These are phyloP conservation scores for Cunninghamia lanceolata DNA, from an alignment of 75 land plant species.

Conservation along the genomic window DNA sequence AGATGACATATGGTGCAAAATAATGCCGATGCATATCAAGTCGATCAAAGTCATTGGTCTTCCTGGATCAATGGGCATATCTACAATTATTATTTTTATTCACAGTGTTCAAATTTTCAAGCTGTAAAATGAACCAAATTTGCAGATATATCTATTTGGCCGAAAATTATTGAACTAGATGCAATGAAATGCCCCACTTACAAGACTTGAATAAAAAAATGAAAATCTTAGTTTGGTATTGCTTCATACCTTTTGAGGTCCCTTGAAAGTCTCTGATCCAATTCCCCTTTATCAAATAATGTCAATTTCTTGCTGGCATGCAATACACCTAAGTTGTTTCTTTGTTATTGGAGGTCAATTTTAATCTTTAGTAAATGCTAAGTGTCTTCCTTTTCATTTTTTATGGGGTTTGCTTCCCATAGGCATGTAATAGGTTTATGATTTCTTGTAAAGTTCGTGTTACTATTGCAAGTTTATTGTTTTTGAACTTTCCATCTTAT, in stretches of 20 bases:
- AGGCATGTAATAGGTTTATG: not conserved
- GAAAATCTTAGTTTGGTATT: not conserved
- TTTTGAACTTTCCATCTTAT: not conserved
- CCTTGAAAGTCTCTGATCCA: not conserved
- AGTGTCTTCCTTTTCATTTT: not conserved
- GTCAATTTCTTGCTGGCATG: not conserved
- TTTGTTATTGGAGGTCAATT: not conserved
- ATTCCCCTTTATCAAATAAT: not conserved
- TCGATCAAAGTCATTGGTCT: too few relatives aligned
- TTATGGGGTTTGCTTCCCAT: not conserved
- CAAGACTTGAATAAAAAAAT: too few relatives aligned
- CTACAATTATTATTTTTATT: too few relatives aligned
- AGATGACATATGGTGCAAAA: too few relatives aligned
- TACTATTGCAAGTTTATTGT: not conserved
- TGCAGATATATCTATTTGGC: too few relatives aligned
- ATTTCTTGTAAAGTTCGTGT: not conserved
- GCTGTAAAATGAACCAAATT: too few relatives aligned
- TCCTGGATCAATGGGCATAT: not conserved
- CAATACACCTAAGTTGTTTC: not conserved
- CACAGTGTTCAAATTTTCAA: too few relatives aligned
- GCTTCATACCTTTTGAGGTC: not conserved
- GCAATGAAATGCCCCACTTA: too few relatives aligned
- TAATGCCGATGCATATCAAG: too few relatives aligned
- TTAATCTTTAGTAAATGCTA: not conserved
- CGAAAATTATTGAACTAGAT: too few relatives aligned